Evolutionary conservation across 2,329 filamentous ascomycete species (phyloP), one percentile per base, ranked within the genome.

Genomic region (Cryphonectria parasitica): DNA sequence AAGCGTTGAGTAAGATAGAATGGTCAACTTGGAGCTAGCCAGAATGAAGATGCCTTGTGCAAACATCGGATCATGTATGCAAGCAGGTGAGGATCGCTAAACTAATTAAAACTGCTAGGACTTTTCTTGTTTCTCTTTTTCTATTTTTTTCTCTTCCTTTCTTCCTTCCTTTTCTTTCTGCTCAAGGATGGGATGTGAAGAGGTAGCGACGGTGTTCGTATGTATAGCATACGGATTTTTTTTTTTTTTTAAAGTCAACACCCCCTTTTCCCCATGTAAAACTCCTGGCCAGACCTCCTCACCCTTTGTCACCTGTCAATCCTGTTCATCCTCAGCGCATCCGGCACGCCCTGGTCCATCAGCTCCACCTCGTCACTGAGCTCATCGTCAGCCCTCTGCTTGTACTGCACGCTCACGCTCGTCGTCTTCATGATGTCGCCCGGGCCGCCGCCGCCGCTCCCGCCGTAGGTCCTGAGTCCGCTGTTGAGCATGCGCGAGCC

Each of bases 331-430:
- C 25, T 45, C 13, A 43, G 41, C 15, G 39, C 25, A 19, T 67
- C 56, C 36, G 66, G 66, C 13, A 67, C 28, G 2, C 41, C 43
- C 39, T 67, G 66, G 6, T 70, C 70, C 70, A 72, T 68, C 45
- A 72, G 65, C 62, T 72, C 70, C 25, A 72, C 54, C 68, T 72
- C 70, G 28, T 72, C 70, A n/a, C 68, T 70, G 31, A 68, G 66
- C 64, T 62, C 66, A 13, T 72, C 70, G 25, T 43, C 68, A 4
- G 61, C 62, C 54, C 70, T 28, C 31, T 19, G 22, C n/a, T 67
- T 64, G 15, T 72, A 72, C 25, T 69, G 69, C 7, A 72, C 70
- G 34, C 64, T 67, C 45, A 72, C 66, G 60, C 63, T 70, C 52
- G 70, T 72, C 17, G 70, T 72, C 68, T 72, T 72, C 60, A 72